Conservation (phyloP, 257 asterid species). For the Fraxinus quadrangulata region DNA sequence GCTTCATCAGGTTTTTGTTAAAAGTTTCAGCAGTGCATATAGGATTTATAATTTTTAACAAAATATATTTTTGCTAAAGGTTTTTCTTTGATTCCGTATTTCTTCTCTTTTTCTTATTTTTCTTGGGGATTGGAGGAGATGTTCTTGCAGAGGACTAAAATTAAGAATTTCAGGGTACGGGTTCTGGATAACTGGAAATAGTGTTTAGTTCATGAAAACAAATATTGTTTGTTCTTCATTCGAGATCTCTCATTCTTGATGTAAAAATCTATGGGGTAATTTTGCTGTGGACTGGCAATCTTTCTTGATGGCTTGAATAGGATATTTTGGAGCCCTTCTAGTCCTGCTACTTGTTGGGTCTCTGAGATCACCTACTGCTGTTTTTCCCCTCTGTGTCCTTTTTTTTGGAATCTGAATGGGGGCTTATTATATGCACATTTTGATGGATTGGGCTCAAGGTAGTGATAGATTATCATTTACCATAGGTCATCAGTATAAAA, state of each 20-base stretch:
- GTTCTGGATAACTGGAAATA: not conserved
- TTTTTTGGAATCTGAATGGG: not conserved
- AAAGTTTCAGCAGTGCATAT: not conserved
- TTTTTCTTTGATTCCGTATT: not conserved
- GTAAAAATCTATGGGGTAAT: constrained; percentile 4
- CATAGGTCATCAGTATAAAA: not conserved
- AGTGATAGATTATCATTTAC: not conserved
- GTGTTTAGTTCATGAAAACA: not conserved
- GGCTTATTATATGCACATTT: constrained; percentile 11
- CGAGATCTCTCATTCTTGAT: constrained; percentile 3
- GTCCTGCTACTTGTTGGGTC: not conserved
- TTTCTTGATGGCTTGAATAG: constrained; percentile 12
- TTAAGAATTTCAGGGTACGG: not conserved
- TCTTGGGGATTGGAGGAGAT: not conserved
- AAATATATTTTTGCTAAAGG: not conserved
- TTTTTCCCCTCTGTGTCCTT: too few species aligned
- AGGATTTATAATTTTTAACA: not conserved
- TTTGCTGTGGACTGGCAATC: constrained; percentile 12
- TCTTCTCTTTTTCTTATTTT: not conserved
- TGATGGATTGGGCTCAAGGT: constrained; percentile 16
- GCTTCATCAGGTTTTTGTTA: not conserved
- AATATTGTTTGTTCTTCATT: not conserved
- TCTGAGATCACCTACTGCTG: not conserved
- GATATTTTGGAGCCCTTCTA: constrained; percentile 5
- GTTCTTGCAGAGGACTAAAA: not conserved